Evolutionary conservation across 805 yeast species (phyloP), one percentile per base, ranked within the genome.

Genomic region (Candida koratica): DNA sequence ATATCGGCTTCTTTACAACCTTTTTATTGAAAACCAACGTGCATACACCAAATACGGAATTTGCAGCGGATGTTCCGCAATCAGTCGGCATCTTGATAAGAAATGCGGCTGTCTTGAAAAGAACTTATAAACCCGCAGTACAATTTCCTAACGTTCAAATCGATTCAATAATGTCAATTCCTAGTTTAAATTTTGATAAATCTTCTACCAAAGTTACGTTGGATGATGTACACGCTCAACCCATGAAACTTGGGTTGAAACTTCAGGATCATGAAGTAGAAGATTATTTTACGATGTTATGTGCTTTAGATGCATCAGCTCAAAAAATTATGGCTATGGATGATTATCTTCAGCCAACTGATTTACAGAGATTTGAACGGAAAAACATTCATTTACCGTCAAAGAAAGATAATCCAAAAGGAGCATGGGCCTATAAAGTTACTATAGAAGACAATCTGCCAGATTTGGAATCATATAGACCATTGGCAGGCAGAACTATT

Each of bases 351-450:
- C 41, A 32, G 13, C 46, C 46, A 9, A 39, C 44, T 3, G 38
- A 33, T 26, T 28, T 43, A 6, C 34, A 34, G 11, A 26, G 42
- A 15, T 43, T 37, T 18, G 37, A 39, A 15, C 25, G 46, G 15
- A 32, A 43, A 13, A 25, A 39, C 16, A 29, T 38, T 20, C 36
- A 38, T 28, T 23, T 8, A 3, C 37, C 37, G 9, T n/a, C 36
- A 2, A 17, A 19, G 18, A 28, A 38, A 20, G 39, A 42, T 12
- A 42, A 42, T 24, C 34, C 31, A 3, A 42, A 42, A 34, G 46
- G 46, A 17, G 46, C 41, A 5, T 43, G 46, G 46, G 46, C 46
- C 14, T 43, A 43, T 27, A 44, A 37, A 25, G 48, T 47, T n/a
- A 41, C 44, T 3, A 47, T 47, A 31, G 49, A 47, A 34, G 51